A percentile compares a stretch with the other conserved stretches of the same genome.
Evolutionary conservation across 75 land plant genomes (phyloP).

Genomic region (Sequoia sempervirens): DNA sequence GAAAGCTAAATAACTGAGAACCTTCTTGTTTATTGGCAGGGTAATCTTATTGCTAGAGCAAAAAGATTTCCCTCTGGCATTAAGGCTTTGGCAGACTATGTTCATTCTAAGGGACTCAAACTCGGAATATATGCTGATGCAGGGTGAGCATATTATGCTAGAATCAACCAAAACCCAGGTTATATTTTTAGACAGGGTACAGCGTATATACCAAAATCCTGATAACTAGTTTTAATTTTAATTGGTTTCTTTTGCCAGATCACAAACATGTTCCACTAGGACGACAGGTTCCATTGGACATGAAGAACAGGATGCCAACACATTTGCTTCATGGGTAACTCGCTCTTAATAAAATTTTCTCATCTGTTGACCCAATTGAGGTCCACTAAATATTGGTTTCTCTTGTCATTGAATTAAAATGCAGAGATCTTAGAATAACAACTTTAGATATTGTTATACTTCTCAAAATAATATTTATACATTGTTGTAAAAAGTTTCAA

Average conservation of each 20-base stretch:
- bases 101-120: constrained; percentile 46
- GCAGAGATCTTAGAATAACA: neutral
- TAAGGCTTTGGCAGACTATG: constrained; percentile 55
- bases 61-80: constrained; percentile 48
- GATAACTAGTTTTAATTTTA: neutral
- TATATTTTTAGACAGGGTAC: neutral
- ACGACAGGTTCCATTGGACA: constrained; percentile 83
- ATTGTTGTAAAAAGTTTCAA: too few species aligned
- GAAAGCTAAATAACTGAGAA: neutral
- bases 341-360: neutral
- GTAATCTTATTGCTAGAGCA: constrained; percentile 23
- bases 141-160: constrained; percentile 14
- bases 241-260: constrained; percentile 15
- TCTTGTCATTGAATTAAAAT: neutral
- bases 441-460: too few species aligned
- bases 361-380: neutral
- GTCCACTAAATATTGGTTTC: neutral
- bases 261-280: constrained; percentile 40
- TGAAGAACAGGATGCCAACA: constrained; percentile 75
- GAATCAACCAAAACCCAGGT: neutral
- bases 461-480: too few species aligned
- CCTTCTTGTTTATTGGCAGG: constrained; percentile 13
- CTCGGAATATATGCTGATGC: constrained; percentile 55
- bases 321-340: constrained; percentile 80
- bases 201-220: too few species aligned